A percentile compares a stretch with the other conserved stretches of the same genome.
Evolutionary conservation across 2,329 filamentous ascomycete genomes (phyloP).

Genomic region (Teratosphaeriaceae sp.): DNA sequence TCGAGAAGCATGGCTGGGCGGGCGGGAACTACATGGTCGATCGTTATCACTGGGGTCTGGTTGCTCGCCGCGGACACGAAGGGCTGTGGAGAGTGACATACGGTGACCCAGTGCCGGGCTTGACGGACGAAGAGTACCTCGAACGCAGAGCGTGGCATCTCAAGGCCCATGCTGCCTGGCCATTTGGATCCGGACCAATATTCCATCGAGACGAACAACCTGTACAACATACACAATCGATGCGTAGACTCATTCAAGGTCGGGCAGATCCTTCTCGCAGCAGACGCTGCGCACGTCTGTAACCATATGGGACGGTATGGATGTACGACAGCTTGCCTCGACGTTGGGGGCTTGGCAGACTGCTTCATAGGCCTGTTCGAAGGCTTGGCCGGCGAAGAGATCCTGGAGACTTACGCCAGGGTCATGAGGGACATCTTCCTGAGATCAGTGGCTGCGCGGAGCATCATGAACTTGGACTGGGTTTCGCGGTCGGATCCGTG

Average conservation of each 20-base stretch:
- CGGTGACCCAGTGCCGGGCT: slow-evolving; percentile 27
- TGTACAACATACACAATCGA: slow-evolving; percentile 37
- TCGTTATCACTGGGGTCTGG: slow-evolving; percentile 26
- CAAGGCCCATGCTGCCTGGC: slow-evolving; percentile 20
- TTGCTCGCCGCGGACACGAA: slow-evolving; percentile 18
- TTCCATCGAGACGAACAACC: slow-evolving; percentile 29
- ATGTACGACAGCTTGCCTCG: slow-evolving; percentile 20
- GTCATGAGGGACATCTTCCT: slow-evolving; percentile 31
- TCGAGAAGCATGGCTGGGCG: slow-evolving; percentile 32
- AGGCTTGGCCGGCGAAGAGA: slow-evolving; percentile 15
- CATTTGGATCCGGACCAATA: slow-evolving; percentile 23
- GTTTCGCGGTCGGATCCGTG: slow-evolving; percentile 17
- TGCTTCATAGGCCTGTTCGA: slow-evolving; percentile 19
- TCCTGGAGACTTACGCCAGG: slow-evolving; percentile 31
- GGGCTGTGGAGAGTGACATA: slow-evolving; percentile 39
- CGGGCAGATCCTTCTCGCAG: slow-evolving; percentile 31
- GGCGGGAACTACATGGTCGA: slow-evolving; percentile 38
- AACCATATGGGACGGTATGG: slow-evolving; percentile 20
- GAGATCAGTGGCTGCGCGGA: slow-evolving; percentile 27
- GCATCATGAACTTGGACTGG: slow-evolving; percentile 18
- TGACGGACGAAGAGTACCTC: slow-evolving; percentile 22
- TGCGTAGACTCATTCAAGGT: slow-evolving; percentile 28
- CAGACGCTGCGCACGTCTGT: slow-evolving; percentile 33
- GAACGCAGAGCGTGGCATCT: slow-evolving; percentile 16
- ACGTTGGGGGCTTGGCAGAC: slow-evolving; percentile 20